Evolutionary conservation across 164 flowering plant genomes (phyloP).

Genomic region (Warburgia ugandensis): DNA sequence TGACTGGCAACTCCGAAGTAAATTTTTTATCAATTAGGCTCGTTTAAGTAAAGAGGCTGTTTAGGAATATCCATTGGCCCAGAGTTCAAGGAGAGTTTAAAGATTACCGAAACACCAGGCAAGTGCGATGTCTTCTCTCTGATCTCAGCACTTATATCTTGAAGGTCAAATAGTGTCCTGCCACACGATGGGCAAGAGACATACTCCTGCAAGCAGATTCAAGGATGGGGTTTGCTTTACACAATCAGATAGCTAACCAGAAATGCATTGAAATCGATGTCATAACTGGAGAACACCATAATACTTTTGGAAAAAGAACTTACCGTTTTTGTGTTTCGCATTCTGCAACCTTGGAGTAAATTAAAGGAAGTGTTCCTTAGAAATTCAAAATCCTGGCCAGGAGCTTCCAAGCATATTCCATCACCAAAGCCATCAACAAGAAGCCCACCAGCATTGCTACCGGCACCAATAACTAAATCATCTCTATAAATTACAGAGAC

Average conservation of each 20-base stretch:
- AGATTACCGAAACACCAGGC: conserved; percentile 94
- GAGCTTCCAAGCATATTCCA: conserved; percentile 80
- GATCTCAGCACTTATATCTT: conserved; percentile 92
- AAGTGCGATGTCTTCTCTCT: conserved; percentile 91
- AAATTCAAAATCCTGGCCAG: conserved; percentile 83
- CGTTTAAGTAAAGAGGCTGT: too few species aligned
- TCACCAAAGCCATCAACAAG: conserved; percentile 98
- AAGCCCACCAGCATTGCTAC: conserved; percentile 83
- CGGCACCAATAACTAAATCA: conserved; percentile 88
- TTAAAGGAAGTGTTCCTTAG: conserved; percentile 89
- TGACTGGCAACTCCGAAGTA: too few species aligned
- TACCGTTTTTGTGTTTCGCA: conserved; percentile 98
- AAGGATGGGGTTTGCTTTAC: not conserved
- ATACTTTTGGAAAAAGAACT: not conserved
- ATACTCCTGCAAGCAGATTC: conserved; percentile 59
- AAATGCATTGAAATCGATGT: not conserved
- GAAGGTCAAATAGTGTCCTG: conserved; percentile 90
- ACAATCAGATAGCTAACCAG: conserved; percentile 4
- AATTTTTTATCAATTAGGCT: not conserved
- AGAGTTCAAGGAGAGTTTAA: conserved; percentile 2
- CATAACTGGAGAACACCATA: not conserved
- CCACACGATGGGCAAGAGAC: conserved; percentile 99
- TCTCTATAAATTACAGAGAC: conserved; percentile 41
- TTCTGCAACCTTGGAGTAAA: conserved; percentile 96
- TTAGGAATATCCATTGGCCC: too few species aligned